These are phyloP conservation scores for Prunus salicina DNA, from an alignment of 306 rosid species.

Conservation along the genomic window DNA sequence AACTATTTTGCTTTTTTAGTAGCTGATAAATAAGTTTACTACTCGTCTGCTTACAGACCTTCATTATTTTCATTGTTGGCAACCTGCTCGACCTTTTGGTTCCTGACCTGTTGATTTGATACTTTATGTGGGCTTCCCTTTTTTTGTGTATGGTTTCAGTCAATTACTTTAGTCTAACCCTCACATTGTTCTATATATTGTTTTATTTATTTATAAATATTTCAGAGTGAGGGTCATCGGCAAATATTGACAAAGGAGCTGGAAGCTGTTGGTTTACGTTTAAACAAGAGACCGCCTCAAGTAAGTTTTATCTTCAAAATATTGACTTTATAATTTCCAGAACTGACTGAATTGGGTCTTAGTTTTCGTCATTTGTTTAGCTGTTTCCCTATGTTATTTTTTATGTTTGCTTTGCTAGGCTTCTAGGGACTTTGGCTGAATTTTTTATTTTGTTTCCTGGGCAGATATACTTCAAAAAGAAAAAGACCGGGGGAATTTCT, in stretches of 20 bases:
- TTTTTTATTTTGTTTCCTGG: slow-evolving; percentile 23
- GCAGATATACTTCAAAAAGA: slow-evolving; percentile 97
- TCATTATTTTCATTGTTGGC: neutral
- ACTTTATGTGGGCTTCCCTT: neutral
- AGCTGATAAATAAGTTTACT: slow-evolving; percentile 14
- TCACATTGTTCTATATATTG: slow-evolving; percentile 9
- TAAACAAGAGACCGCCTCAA: slow-evolving; percentile 97
- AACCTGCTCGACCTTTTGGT: neutral
- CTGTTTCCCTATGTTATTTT: neutral
- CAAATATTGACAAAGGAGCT: slow-evolving; percentile 95
- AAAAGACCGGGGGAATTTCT: slow-evolving; percentile 96
- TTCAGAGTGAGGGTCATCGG: slow-evolving; percentile 98
- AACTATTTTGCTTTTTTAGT: slow-evolving; percentile 13
- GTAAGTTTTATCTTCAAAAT: slow-evolving; percentile 38
- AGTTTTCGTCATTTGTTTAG: neutral
- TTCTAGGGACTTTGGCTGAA: neutral
- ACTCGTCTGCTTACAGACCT: neutral
- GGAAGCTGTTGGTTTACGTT: slow-evolving; percentile 97
- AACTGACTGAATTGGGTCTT: slow-evolving; percentile 9
- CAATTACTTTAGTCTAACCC: slow-evolving; percentile 10
- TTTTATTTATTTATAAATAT: neutral
- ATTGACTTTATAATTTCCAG: slow-evolving; percentile 1
- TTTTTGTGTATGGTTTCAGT: neutral
- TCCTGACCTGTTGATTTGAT: neutral
- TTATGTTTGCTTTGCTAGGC: neutral